Evolutionary conservation across 1,284 basidiomycete species (phyloP).

Genomic region (Melampsora americana): DNA sequence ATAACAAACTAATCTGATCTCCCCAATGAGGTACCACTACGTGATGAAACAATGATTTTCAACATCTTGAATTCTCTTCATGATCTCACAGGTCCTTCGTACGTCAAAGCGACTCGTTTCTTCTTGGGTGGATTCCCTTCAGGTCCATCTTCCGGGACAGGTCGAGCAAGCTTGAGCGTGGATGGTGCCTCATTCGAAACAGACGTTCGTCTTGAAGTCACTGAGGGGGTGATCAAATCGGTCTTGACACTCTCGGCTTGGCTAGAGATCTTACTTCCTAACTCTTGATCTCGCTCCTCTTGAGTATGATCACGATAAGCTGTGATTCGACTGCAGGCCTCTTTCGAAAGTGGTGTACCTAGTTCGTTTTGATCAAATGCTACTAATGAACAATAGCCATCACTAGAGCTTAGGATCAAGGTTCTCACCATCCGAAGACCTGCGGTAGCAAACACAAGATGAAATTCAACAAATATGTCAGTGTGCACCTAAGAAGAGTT

Average conservation of each 20-base stretch:
- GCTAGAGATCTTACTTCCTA: neutral
- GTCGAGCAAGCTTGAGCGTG: neutral
- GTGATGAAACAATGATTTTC: too few species aligned
- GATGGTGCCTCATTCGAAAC: neutral
- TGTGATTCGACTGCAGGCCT: constrained; percentile 1
- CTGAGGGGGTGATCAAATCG: neutral
- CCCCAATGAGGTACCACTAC: too few species aligned
- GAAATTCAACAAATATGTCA: neutral
- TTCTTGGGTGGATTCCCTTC: constrained; percentile 26
- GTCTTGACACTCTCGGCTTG: neutral
- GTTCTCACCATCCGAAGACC: constrained; percentile 95
- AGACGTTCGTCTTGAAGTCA: neutral
- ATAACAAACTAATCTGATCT: too few species aligned
- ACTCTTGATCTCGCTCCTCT: neutral
- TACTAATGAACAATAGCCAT: constrained; percentile 94
- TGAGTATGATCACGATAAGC: neutral
- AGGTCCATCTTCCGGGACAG: neutral
- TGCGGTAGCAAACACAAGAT: constrained; percentile 53
- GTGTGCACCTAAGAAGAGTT: constrained; percentile 2
- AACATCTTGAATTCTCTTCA: neutral
- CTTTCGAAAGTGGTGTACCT: constrained; percentile 59
- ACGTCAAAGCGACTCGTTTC: constrained; percentile 39
- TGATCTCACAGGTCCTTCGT: constrained; percentile 25
- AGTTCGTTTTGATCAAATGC: constrained; percentile 77
- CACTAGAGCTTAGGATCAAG: constrained; percentile 83